These are phyloP conservation scores for Fusarium luffae DNA, from an alignment of 2,329 filamentous ascomycete species.

Conservation along the genomic window DNA sequence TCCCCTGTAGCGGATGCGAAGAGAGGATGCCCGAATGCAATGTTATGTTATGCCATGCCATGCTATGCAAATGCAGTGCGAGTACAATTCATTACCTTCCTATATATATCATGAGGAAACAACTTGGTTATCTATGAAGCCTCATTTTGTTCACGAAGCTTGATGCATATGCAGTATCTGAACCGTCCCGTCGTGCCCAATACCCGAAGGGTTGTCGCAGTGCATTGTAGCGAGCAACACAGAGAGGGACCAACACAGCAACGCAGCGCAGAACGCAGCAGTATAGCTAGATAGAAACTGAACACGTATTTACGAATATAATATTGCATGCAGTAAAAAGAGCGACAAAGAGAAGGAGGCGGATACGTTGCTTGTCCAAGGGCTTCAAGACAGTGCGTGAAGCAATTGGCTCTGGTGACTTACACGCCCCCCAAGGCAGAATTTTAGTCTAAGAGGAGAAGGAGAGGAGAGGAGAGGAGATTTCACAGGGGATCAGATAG, in stretches of 20 bases:
- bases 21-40: conserved; percentile 16
- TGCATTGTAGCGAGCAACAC: conserved; percentile 24
- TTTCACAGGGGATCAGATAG: neutral
- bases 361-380: conserved; percentile 6
- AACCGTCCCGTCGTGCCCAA: neutral
- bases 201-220: conserved; percentile 11
- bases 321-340: neutral
- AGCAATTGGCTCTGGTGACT: conserved; percentile 14
- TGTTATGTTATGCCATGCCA: conserved; percentile 4
- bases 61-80: conserved; percentile 31
- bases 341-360: neutral
- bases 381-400: conserved; percentile 22
- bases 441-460: neutral
- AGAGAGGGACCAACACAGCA: conserved; percentile 31
- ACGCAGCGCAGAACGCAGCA: conserved; percentile 9
- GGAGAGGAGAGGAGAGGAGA: neutral
- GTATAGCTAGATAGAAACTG: conserved; percentile 8
- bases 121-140: conserved; percentile 15
- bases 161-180: conserved; percentile 12
- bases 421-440: conserved; percentile 21
- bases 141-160: conserved; percentile 1
- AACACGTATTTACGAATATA: conserved; percentile 32
- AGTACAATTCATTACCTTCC: conserved; percentile 17
- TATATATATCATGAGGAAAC: neutral
- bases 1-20: conserved; percentile 16